Percentiles rank a stretch among this genome's conserved stretches.
Evolutionary conservation across 129 eudicot species (phyloP).

Genomic region (Flaveria robusta): DNA sequence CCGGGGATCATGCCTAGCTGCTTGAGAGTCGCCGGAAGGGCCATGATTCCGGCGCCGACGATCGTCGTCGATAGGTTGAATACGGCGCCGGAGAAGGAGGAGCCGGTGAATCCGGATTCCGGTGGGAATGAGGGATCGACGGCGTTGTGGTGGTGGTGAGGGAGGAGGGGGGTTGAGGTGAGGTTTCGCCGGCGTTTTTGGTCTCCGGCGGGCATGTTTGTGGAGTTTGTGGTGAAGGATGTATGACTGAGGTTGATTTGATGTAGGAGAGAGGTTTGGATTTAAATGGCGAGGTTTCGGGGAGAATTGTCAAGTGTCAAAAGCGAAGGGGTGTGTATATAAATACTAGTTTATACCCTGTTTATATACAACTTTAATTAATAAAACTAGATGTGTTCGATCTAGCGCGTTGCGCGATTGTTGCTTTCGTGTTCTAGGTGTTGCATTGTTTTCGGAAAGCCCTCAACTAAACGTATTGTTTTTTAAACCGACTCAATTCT

Average conservation of each 20-base stretch:
- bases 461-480: too few relatives aligned
- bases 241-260: not conserved
- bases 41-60: constrained; percentile 97
- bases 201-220: constrained; percentile 58
- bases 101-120: constrained; percentile 54
- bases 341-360: too few relatives aligned
- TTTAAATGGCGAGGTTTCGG: not conserved
- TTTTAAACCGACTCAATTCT: too few relatives aligned
- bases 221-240: not conserved
- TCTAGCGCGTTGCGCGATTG: too few relatives aligned
- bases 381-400: too few relatives aligned
- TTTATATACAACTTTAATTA: too few relatives aligned
- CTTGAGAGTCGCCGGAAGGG: constrained; percentile 84
- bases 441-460: too few relatives aligned
- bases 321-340: not conserved
- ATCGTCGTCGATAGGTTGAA: constrained; percentile 88
- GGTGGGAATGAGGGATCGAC: not conserved
- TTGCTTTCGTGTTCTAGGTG: too few relatives aligned
- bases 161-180: constrained; percentile 55
- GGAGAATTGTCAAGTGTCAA: not conserved
- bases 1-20: constrained; percentile 79
- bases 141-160: constrained; percentile 29
- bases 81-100: constrained; percentile 84
- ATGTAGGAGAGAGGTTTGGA: not conserved
- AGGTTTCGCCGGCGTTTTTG: constrained; percentile 69